Percentiles rank a stretch among this genome's conserved stretches.
Conservation (phyloP, 2,329 filamentous ascomycete genomes). For the Pyricularia sp. region DNA sequence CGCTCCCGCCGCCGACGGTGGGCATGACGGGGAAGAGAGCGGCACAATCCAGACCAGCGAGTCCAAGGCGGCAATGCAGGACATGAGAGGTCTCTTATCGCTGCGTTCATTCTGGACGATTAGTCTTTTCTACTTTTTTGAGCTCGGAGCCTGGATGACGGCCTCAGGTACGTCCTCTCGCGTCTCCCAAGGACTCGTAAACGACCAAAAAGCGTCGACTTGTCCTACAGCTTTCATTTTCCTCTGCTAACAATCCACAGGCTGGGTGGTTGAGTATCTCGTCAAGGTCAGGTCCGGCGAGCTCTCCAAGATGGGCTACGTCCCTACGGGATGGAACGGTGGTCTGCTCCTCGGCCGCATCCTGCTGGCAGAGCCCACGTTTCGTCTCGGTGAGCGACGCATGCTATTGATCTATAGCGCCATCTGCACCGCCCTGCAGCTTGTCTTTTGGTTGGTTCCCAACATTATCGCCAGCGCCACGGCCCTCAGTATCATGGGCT, state of each 20-base stretch:
- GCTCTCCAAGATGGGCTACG: constrained; percentile 49
- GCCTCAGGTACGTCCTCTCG: constrained; percentile 20
- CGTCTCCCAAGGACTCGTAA: not conserved
- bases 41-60: constrained; percentile 19
- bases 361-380: constrained; percentile 64
- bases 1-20: constrained; percentile 4
- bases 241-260: constrained; percentile 14
- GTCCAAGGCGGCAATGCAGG: not conserved
- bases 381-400: constrained; percentile 58
- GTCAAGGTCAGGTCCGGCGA: constrained; percentile 48
- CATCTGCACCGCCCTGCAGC: constrained; percentile 53
- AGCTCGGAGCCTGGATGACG: constrained; percentile 45
- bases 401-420: constrained; percentile 55
- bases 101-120: constrained; percentile 44
- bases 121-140: constrained; percentile 56
- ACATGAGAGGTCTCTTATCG: constrained; percentile 34
- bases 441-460: constrained; percentile 76
- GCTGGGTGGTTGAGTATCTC: constrained; percentile 59
- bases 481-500: constrained; percentile 62
- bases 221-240: not conserved
- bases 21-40: constrained; percentile 12
- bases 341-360: constrained; percentile 66
- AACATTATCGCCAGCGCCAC: constrained; percentile 67
- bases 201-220: not conserved
- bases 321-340: constrained; percentile 49